Base-by-base conservation (phyloP, 2,329 filamentous ascomycete species). In the Pseudophaeomoniella oleicola region DNA sequence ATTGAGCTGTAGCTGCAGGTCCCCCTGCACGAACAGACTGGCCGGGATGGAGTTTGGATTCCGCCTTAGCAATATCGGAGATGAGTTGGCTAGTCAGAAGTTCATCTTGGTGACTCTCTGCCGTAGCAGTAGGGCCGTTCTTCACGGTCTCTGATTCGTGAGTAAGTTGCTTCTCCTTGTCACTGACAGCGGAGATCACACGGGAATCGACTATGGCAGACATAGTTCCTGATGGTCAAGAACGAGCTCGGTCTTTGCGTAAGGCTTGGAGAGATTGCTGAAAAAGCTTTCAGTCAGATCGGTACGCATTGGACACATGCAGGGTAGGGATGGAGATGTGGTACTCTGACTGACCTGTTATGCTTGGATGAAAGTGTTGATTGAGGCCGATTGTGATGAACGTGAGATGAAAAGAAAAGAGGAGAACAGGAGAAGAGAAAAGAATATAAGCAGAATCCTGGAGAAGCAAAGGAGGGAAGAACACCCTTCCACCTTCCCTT, bases 1-100 rank as follows among this genome's bases (percentile, higher is more conserved):
- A 27, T 46, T 64, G 59, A 2, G 58, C 58, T 4, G 55, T 47
- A 0, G 57, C 42, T 1, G 59, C 62, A 1, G 60, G 59, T 0
- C 59, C 59, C 9, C 55, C 52, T 13, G 10, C n/a, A 34, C 55
- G 49, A 14, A 58, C 46, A 0, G 46, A 41, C 3, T 54, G 51
- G 4, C 39, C 48, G 2, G 56, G 57, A 0, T 56, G 59, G 18
- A 63, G 48, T n/a, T 43, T 48, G 38, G 56, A 57, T 49, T 64
- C 60, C 6, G 56, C 60, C 31, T 54, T 50, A 5, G 56, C 60
- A 42, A 64, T 63, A 39, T 61, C 58, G 39, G 56, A 53, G 1
- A 63, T 44, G 32, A 51, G 50, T 39, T 56, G 37, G 2, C 48
- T 37, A 11, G 50, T 57, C 32, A 63, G 52, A 22, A 47, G 39